phyloP scores from a whole-genome alignment of 768 basidiomycete genomes.

The Tephrocybe sp. region DNA sequence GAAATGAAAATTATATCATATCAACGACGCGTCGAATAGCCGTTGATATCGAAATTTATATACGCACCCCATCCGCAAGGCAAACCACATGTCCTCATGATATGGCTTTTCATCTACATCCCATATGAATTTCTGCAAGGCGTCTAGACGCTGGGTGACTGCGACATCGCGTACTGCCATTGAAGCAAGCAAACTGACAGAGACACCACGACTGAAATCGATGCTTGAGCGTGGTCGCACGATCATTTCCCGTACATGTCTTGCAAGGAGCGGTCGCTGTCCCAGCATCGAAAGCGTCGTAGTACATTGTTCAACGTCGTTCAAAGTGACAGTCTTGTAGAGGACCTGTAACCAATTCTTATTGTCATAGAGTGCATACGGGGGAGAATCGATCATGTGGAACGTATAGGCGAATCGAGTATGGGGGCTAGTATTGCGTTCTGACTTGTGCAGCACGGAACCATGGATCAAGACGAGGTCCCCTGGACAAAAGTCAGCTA shows the following conservation, averaged over 20 bases:
- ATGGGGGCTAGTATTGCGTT: slow-evolving; percentile 74
- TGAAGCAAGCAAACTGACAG: slow-evolving; percentile 42
- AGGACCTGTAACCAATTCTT: slow-evolving; percentile 93
- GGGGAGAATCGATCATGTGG: slow-evolving; percentile 85
- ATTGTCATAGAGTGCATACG: slow-evolving; percentile 71
- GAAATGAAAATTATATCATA: neutral
- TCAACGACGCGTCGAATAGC: slow-evolving; percentile 5
- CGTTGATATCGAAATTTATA: neutral
- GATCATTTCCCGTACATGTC: slow-evolving; percentile 62
- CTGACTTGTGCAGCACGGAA: slow-evolving; percentile 87
- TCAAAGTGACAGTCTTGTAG: slow-evolving; percentile 56
- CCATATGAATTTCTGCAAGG: slow-evolving; percentile 67
- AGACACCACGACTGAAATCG: slow-evolving; percentile 20
- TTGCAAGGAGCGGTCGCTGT: slow-evolving; percentile 51
- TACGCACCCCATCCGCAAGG: slow-evolving; percentile 60
- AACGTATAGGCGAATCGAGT: slow-evolving; percentile 95
- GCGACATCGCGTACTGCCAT: slow-evolving; percentile 50
- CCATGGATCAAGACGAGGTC: slow-evolving; percentile 95
- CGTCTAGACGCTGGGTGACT: slow-evolving; percentile 50
- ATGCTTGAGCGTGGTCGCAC: slow-evolving; percentile 39
- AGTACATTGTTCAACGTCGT: slow-evolving; percentile 56
- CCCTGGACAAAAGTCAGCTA: slow-evolving; percentile 40
- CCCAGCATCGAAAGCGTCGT: slow-evolving; percentile 64
- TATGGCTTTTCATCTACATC: slow-evolving; percentile 66
- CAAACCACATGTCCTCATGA: slow-evolving; percentile 77